Evolutionary conservation across 2,329 filamentous ascomycete genomes (phyloP).

Genomic region (Orbilia blumenaviensis): DNA sequence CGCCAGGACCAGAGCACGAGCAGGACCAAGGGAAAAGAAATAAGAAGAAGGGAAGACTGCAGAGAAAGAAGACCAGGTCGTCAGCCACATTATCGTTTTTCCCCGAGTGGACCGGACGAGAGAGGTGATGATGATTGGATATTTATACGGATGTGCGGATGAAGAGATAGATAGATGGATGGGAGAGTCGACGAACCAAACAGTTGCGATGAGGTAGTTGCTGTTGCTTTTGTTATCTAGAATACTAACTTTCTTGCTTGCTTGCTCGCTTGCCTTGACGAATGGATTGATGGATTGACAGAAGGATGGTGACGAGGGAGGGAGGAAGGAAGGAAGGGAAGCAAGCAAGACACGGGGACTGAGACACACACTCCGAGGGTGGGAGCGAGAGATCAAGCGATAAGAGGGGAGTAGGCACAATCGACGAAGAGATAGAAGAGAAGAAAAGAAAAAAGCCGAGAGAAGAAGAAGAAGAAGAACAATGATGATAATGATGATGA

Average conservation of each 20-base stretch:
- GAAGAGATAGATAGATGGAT: too few relatives aligned
- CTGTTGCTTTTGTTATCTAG: conserved; percentile 17
- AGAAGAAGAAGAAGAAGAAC: background rate
- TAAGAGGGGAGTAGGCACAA: background rate
- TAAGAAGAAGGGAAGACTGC: conserved; percentile 43
- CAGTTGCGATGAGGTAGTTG: conserved; percentile 45
- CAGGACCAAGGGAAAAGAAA: background rate
- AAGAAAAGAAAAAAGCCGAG: conserved; percentile 1
- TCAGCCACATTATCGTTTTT: conserved; percentile 52
- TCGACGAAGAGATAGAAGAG: too few relatives aligned
- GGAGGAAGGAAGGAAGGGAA: background rate
- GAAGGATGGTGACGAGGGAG: background rate
- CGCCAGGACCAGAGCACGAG: conserved; percentile 26
- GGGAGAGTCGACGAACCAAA: conserved; percentile 53
- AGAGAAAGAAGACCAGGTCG: conserved; percentile 47
- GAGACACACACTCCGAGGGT: too few relatives aligned
- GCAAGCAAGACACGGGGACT: background rate
- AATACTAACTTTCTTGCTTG: too few relatives aligned
- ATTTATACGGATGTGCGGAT: background rate
- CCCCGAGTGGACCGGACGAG: conserved; percentile 51
- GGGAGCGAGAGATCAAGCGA: background rate
- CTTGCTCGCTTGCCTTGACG: too few relatives aligned
- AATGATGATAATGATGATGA: background rate
- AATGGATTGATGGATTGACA: background rate
- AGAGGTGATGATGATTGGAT: conserved; percentile 17